Conservation (phyloP, 768 basidiomycete genomes). For the Flagelloscypha sp. region DNA sequence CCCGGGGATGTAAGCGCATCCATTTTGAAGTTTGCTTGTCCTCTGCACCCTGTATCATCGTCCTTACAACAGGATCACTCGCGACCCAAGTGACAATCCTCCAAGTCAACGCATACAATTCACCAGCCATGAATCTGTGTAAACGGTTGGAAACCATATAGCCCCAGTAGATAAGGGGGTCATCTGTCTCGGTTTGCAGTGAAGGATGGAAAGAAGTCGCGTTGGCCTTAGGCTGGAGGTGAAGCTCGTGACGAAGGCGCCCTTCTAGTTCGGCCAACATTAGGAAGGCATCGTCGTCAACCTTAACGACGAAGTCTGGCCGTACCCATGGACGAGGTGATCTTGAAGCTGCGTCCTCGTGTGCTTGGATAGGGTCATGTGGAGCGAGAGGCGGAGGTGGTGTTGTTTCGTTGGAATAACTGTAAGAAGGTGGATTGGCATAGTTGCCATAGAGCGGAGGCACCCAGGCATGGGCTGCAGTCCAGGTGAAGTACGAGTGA, state of each 20-base stretch:
- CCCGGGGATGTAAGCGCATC: conserved; percentile 81
- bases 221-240: conserved; percentile 27
- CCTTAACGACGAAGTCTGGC: conserved; percentile 89
- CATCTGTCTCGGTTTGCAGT: conserved; percentile 20
- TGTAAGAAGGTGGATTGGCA: conserved; percentile 40
- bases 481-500: conserved; percentile 89
- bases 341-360: conserved; percentile 37
- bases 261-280: conserved; percentile 93
- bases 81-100: conserved; percentile 82
- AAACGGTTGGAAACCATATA: conserved; percentile 85
- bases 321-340: conserved; percentile 61
- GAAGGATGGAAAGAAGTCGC: conserved; percentile 4
- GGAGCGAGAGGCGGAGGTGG: conserved; percentile 55
- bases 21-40: conserved; percentile 91
- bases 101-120: conserved; percentile 86
- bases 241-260: conserved; percentile 71
- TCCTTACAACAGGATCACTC: conserved; percentile 60
- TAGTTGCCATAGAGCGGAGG: conserved; percentile 61
- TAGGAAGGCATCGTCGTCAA: conserved; percentile 92
- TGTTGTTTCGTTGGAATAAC: conserved; percentile 55
- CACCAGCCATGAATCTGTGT: conserved; percentile 91
- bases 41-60: conserved; percentile 72
- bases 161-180: conserved; percentile 81
- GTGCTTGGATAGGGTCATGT: conserved; percentile 61
- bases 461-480: conserved; percentile 83